Evolutionary conservation across 2,329 filamentous ascomycete genomes (phyloP), one percentile per base, ranked within the genome.

Genomic region (Zymoseptoria ardabiliae): DNA sequence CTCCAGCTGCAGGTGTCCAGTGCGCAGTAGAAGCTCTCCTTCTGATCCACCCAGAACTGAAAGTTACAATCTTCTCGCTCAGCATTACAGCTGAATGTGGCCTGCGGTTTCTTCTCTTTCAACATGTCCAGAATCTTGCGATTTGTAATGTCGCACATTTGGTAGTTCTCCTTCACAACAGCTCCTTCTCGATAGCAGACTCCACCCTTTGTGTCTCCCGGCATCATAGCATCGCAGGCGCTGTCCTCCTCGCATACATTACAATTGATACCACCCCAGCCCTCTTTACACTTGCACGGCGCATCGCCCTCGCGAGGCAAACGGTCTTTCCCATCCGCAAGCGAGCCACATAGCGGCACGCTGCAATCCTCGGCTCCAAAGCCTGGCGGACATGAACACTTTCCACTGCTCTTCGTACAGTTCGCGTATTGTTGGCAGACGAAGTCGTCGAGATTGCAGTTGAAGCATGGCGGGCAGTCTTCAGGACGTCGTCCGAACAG

Each of bases 121-220:
- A 99, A 82, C 71, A 93, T 86, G 63, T 92, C 86, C 58, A 93
- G 80, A 70, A 99, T 99, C 79, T 96, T 94, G 74, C 85, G 84
- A 78, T 99, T 99, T 58, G 92, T 97, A 65, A 99, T 94, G 74
- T 95, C 90, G 77, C 94, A 99, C 78, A 96, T 94, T 76, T 99
- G 95, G 77, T 91, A 93, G 78, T 97, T 99, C 76, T 95, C 86
- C 68, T 94, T 91, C 63, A 97, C 87, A 10, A 95, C 87, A 66
- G 96, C 85, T 52, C 93, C 93, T 66, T 93, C 87, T 70, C 90
- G 88, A 73, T 97, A 97, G 77, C 94, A 99, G 10, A 96, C 86
- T 30, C 91, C 94, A 52, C 87, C 91, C 62, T 90, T 83, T 22
- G 65, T 62, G 20, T 68, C 62, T 3, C 84, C 84, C 3, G 90